A percentile compares a stretch with the other conserved stretches of the same genome.
phyloP scores from a whole-genome alignment of 306 rosid species.

The Casuarina cunninghamiana region DNA sequence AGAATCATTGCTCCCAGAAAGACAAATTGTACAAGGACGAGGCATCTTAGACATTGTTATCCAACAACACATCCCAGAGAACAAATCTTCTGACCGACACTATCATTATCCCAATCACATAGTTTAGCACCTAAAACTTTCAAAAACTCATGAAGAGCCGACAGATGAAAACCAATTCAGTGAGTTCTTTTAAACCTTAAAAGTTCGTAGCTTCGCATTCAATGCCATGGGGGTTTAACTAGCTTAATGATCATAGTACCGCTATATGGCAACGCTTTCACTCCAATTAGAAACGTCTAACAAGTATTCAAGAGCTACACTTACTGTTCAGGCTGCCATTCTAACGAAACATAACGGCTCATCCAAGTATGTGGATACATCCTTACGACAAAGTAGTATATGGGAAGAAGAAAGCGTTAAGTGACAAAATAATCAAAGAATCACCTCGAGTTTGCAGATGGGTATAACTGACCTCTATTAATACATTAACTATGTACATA shows the following conservation, averaged over 20 bases:
- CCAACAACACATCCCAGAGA: neutral
- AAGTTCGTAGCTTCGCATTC: too few relatives aligned
- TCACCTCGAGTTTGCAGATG: constrained; percentile 12
- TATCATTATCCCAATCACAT: neutral
- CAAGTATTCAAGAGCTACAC: neutral
- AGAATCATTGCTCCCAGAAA: neutral
- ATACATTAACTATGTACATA: constrained; percentile 17
- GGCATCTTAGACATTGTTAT: neutral
- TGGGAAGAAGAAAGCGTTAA: neutral
- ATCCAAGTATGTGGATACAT: neutral
- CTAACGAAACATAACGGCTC: neutral
- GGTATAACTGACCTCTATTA: constrained; percentile 3
- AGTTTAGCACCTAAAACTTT: too few relatives aligned
- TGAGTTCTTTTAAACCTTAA: too few relatives aligned
- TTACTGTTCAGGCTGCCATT: neutral
- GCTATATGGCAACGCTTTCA: neutral
- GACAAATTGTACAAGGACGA: neutral
- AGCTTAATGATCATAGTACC: neutral
- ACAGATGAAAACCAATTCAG: too few relatives aligned
- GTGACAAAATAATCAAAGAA: constrained; percentile 2
- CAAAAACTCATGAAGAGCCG: too few relatives aligned
- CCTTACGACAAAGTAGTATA: neutral
- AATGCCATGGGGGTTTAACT: too few relatives aligned
- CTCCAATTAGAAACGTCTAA: neutral
- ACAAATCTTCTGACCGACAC: neutral